phyloP scores from a whole-genome alignment of 2,329 filamentous ascomycete genomes.

The Sclerotinia spermophila region DNA sequence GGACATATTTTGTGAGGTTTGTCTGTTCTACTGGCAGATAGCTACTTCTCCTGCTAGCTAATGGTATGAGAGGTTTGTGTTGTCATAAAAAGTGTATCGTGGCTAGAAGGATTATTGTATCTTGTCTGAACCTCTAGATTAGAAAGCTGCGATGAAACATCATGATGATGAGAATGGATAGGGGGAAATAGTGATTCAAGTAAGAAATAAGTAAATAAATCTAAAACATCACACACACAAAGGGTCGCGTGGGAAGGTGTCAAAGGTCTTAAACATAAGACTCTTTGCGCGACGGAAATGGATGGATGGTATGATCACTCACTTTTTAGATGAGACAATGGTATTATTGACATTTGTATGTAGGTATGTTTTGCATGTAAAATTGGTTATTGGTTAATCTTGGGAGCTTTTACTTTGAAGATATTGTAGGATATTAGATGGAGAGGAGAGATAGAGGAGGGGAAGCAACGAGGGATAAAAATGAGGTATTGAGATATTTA shows the following conservation, averaged over 20 bases:
- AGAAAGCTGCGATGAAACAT: neutral
- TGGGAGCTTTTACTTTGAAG: neutral
- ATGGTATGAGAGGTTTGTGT: neutral
- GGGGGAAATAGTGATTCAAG: neutral
- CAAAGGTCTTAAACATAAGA: neutral
- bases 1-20: neutral
- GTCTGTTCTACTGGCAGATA: neutral
- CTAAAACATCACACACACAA: conserved; percentile 2
- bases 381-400: neutral
- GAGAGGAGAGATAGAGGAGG: neutral
- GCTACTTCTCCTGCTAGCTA: neutral
- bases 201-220: neutral
- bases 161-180: neutral
- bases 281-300: conserved; percentile 8
- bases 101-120: neutral
- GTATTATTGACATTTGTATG: neutral
- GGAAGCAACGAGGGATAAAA: neutral
- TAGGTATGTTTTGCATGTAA: neutral
- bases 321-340: neutral
- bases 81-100: neutral
- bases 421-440: neutral
- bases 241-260: conserved; percentile 5
- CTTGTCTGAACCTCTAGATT: neutral
- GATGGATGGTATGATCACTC: conserved; percentile 2
- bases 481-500: neutral